phyloP scores from a whole-genome alignment of 1,139 yeast species.

The Nakaseomyces uthaithaninus region DNA sequence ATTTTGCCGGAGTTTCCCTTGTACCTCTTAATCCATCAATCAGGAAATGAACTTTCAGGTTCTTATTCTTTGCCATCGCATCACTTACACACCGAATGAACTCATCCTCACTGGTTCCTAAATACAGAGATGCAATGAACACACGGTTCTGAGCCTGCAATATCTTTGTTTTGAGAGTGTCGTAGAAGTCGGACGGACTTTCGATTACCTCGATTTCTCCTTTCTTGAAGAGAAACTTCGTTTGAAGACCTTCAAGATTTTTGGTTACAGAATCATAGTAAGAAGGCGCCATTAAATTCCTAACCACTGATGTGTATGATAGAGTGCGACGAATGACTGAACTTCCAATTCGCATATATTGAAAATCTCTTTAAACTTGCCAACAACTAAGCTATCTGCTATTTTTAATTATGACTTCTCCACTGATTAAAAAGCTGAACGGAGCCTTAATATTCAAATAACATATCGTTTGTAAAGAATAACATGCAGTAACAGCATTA shows the following conservation, averaged over 20 bases:
- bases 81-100: slow-evolving; percentile 49
- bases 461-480: too few species aligned
- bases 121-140: slow-evolving; percentile 76
- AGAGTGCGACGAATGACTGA: neutral
- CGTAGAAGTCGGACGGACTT: slow-evolving; percentile 65
- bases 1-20: slow-evolving; percentile 73
- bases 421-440: too few species aligned
- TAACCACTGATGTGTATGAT: neutral
- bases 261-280: slow-evolving; percentile 4
- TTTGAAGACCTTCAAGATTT: neutral
- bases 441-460: too few species aligned
- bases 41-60: slow-evolving; percentile 61
- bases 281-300: neutral
- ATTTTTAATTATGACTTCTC: too few species aligned
- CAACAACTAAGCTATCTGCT: too few species aligned
- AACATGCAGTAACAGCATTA: too few species aligned
- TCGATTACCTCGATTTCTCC: slow-evolving; percentile 57
- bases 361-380: too few species aligned
- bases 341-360: neutral
- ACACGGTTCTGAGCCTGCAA: slow-evolving; percentile 48
- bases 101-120: slow-evolving; percentile 78
- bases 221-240: slow-evolving; percentile 47
- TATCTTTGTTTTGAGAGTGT: slow-evolving; percentile 50
- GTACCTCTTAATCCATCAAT: slow-evolving; percentile 91
- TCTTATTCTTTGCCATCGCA: slow-evolving; percentile 52